phyloP scores from a whole-genome alignment of 257 asterid species.

The Capsicum chinense region DNA sequence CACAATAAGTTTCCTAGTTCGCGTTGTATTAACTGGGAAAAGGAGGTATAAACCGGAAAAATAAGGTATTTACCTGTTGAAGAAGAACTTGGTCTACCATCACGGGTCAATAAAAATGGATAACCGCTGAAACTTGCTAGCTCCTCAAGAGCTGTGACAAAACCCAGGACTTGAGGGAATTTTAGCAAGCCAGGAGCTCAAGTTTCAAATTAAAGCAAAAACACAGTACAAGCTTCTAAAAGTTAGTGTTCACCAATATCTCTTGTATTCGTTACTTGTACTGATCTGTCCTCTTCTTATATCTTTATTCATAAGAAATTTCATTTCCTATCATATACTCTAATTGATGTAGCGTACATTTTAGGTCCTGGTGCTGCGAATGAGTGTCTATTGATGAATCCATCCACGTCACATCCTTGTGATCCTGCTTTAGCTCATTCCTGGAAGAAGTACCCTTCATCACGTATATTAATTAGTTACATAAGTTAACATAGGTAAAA shows the following conservation, averaged over 20 bases:
- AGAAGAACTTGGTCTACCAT: constrained; percentile 55
- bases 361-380: constrained; percentile 31
- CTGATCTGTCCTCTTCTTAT: not conserved
- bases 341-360: not conserved
- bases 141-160: constrained; percentile 27
- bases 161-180: constrained; percentile 27
- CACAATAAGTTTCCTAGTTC: constrained; percentile 9
- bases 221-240: not conserved
- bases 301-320: not conserved
- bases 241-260: not conserved
- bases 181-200: constrained; percentile 31
- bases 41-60: constrained; percentile 50
- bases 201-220: constrained; percentile 10
- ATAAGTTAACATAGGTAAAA: not conserved
- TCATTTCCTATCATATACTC: not conserved
- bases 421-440: constrained; percentile 50
- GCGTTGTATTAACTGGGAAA: constrained; percentile 43
- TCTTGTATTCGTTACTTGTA: not conserved
- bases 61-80: constrained; percentile 48
- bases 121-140: constrained; percentile 19
- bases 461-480: not conserved
- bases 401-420: not conserved
- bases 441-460: constrained; percentile 56
- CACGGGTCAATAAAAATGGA: constrained; percentile 35
- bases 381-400: constrained; percentile 22